These are phyloP conservation scores for Sequoiadendron giganteum DNA, from an alignment of 75 land plant species.

Conservation along the genomic window DNA sequence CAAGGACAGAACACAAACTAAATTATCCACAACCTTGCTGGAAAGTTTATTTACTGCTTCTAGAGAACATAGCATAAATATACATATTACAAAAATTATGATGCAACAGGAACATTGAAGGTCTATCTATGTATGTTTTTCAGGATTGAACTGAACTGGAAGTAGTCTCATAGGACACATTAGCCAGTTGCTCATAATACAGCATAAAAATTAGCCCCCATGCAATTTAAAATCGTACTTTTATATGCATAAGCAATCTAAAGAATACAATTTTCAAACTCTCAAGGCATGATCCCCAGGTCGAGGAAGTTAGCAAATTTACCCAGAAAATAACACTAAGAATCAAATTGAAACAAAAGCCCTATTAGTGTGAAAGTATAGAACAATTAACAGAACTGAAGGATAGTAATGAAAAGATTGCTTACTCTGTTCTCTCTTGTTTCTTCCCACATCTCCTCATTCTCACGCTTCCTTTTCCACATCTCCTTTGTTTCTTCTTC, in stretches of 20 bases:
- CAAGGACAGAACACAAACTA: background rate
- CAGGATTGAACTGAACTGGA: background rate
- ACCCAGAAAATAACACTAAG: background rate
- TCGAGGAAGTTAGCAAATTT: background rate
- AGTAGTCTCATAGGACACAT: background rate
- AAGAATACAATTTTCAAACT: background rate
- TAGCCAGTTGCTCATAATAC: background rate
- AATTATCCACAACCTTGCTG: background rate
- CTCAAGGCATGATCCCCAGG: background rate
- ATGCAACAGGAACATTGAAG: background rate
- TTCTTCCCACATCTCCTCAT: conserved; percentile 99
- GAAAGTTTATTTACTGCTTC: background rate
- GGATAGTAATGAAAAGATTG: background rate
- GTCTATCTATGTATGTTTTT: background rate
- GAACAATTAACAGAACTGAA: background rate
- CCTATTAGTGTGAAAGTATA: background rate
- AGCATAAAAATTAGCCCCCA: background rate
- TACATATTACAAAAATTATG: background rate
- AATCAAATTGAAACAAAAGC: background rate
- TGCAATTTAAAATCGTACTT: background rate
- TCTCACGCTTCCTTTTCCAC: conserved; percentile 98
- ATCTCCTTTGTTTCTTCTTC: conserved; percentile 96
- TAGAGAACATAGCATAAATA: background rate
- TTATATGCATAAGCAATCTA: background rate
- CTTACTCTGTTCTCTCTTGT: conserved; percentile 91